Evolutionary conservation across 768 basidiomycete genomes (phyloP).

Genomic region (Calocybe gangraenosa): DNA sequence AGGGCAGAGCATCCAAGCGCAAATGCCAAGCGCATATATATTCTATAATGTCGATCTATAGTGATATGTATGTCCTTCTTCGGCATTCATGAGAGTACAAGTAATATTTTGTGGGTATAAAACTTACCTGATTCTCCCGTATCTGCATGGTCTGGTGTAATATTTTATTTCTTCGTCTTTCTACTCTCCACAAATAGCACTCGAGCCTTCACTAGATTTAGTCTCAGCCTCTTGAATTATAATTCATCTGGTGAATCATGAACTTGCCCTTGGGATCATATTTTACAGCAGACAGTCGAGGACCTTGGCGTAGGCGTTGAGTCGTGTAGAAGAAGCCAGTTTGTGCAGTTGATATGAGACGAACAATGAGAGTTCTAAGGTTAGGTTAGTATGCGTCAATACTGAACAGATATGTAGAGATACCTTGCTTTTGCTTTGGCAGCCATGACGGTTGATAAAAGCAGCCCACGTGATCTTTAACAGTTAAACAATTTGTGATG

Average conservation of each 20-base stretch:
- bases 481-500: too few species aligned
- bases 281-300: slow-evolving; percentile 86
- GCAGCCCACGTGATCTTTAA: neutral
- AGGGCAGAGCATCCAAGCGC: too few species aligned
- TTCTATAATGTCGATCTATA: too few species aligned
- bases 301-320: slow-evolving; percentile 64
- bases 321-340: slow-evolving; percentile 92
- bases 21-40: too few species aligned
- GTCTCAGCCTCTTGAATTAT: neutral
- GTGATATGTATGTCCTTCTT: too few species aligned
- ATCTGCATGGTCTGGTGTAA: too few species aligned
- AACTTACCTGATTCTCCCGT: too few species aligned
- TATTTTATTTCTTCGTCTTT: slow-evolving; percentile 62
- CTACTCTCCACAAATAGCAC: slow-evolving; percentile 79
- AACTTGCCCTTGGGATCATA: slow-evolving; percentile 83
- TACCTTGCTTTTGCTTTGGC: slow-evolving; percentile 63
- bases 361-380: slow-evolving; percentile 80
- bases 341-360: slow-evolving; percentile 86
- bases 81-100: too few species aligned
- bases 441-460: slow-evolving; percentile 40
- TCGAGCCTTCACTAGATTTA: slow-evolving; percentile 52
- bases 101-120: too few species aligned
- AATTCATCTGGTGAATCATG: neutral
- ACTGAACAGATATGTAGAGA: slow-evolving; percentile 2
- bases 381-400: neutral